Base-by-base conservation (phyloP, 2,329 filamentous ascomycete genomes). In the Clonostachys sp. region DNA sequence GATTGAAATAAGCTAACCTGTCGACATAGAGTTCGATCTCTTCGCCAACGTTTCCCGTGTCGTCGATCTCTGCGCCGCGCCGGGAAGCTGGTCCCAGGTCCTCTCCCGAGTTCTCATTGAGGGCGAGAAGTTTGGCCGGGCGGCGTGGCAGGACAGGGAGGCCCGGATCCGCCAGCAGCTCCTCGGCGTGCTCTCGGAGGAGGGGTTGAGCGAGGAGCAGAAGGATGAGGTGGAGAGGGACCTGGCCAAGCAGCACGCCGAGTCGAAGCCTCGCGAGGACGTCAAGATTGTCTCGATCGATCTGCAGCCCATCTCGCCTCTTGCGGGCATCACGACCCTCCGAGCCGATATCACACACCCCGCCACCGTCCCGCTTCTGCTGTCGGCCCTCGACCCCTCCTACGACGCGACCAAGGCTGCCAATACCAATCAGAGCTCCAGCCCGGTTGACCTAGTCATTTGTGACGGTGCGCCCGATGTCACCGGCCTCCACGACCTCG, bases 291-390 rank as follows among this genome's bases (percentile, higher is more conserved):
- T 99, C 2, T 84, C 94, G 1, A 95, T 99, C 49, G 94, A 99
- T 61, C 73, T 99, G 35, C 94, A 99, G 64, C 94, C 94, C 38
- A 99, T 99, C 80, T 90, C 88, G 51, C 90, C 92, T 6, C 77
- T 99, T 5, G 87, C 94, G 24, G 94, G 94, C 50, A 96, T 99
- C 64, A 89, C 86, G 35, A 96, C 89, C 12, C 78, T 99, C 13
- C 87, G 91, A 60, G 94, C 94, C 44, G 94, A 99, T 64, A 99
- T 99, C 57, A 99, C 94, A 9, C 94, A 99, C 65, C 92, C 94
- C 0, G 91, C 91, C 5, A 99, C 94, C 0, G 89, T 97, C 34
- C 91, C 92, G 8, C 80, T 96, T 5, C 80, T 99, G 17, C 80
- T 97, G 20, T 82, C 84, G 53, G 91, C 92, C 2, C 77, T 99